Conservation (phyloP, 805 yeast genomes). For the Blastobotrys americana region DNA sequence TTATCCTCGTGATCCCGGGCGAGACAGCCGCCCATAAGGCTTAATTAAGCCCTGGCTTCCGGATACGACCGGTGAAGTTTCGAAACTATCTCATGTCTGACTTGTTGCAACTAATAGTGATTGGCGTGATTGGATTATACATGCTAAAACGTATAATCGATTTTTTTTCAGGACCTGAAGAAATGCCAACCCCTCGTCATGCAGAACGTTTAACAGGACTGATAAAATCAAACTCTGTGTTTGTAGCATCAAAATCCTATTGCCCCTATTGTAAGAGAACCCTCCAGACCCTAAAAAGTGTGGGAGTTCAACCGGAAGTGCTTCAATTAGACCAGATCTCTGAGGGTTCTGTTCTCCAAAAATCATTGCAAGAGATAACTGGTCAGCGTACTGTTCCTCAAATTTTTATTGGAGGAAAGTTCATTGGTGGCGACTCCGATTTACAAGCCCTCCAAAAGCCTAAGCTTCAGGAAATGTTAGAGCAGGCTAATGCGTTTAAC, state of each 20-base stretch:
- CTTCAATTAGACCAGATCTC: conserved; percentile 45
- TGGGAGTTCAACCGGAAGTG: conserved; percentile 44
- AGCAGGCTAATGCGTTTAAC: conserved; percentile 13
- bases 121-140: background rate
- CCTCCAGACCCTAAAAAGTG: conserved; percentile 36
- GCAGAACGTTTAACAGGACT: conserved; percentile 40
- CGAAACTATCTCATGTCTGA: too few relatives aligned
- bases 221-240: conserved; percentile 58
- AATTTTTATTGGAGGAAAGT: conserved; percentile 82
- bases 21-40: too few relatives aligned
- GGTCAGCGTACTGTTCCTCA: conserved; percentile 95
- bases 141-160: background rate
- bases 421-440: conserved; percentile 92
- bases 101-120: background rate
- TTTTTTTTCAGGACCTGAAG: background rate
- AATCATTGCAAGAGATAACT: conserved; percentile 64
- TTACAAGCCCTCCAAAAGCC: conserved; percentile 58
- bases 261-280: conserved; percentile 48
- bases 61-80: too few relatives aligned
- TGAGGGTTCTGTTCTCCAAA: conserved; percentile 81
- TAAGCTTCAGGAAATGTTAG: conserved; percentile 40
- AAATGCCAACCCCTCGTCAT: conserved; percentile 10
- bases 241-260: conserved; percentile 74
- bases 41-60: too few relatives aligned
- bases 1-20: too few relatives aligned